These are phyloP conservation scores for Biscogniauxia sp. DNA, from an alignment of 2,329 filamentous ascomycete genomes.

Conservation along the genomic window DNA sequence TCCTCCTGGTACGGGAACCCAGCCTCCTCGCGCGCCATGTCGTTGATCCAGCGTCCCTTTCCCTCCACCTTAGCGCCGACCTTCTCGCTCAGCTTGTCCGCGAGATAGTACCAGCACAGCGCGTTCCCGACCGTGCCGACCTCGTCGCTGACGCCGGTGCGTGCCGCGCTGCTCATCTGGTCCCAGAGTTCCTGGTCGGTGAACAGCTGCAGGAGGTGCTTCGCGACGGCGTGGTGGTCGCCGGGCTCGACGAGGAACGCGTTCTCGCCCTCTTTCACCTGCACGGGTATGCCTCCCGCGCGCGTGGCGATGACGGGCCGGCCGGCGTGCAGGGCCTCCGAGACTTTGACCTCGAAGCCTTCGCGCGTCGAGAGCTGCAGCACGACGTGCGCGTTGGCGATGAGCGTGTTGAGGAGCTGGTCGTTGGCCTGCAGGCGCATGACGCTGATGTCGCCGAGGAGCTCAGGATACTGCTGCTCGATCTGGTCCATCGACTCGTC, in stretches of 20 bases:
- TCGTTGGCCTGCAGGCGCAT: slow-evolving; percentile 77
- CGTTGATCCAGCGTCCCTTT: slow-evolving; percentile 67
- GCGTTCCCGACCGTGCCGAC: slow-evolving; percentile 79
- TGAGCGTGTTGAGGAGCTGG: slow-evolving; percentile 73
- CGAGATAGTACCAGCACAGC: slow-evolving; percentile 75
- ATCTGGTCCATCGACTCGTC: slow-evolving; percentile 69
- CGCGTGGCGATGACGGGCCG: slow-evolving; percentile 73
- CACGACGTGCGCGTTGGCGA: slow-evolving; percentile 69
- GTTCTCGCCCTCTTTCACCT: slow-evolving; percentile 68
- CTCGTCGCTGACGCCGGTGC: slow-evolving; percentile 71
- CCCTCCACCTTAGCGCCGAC: slow-evolving; percentile 53
- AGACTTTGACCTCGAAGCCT: slow-evolving; percentile 85
- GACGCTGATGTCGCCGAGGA: slow-evolving; percentile 66
- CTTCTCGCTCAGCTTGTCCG: slow-evolving; percentile 59
- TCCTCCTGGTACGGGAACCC: slow-evolving; percentile 54
- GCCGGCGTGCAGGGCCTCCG: slow-evolving; percentile 77
- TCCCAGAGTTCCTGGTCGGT: slow-evolving; percentile 62
- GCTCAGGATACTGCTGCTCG: slow-evolving; percentile 58
- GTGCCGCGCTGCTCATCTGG: slow-evolving; percentile 64
- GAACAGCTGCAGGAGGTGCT: slow-evolving; percentile 64
- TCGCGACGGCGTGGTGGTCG: slow-evolving; percentile 67
- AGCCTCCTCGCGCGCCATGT: slow-evolving; percentile 67
- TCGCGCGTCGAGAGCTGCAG: slow-evolving; percentile 79
- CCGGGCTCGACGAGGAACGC: slow-evolving; percentile 72
- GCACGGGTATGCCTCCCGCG: slow-evolving; percentile 77